phyloP scores from a whole-genome alignment of 129 eudicot genomes.

The Saussurea involucrata region DNA sequence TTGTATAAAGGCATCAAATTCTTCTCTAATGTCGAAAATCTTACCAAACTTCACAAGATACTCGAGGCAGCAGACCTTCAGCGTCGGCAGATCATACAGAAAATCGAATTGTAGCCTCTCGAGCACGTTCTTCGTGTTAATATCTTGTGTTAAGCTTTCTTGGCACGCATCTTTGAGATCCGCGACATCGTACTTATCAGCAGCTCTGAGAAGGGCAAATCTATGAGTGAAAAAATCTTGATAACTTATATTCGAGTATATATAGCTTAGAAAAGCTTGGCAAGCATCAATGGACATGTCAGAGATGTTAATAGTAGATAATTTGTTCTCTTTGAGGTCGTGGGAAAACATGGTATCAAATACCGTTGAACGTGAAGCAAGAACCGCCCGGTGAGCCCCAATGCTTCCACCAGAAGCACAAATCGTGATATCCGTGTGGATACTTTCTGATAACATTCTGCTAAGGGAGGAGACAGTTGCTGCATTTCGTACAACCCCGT shows the following conservation, averaged over 20 bases:
- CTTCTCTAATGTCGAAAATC: conserved; percentile 78
- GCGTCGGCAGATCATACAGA: conserved; percentile 60
- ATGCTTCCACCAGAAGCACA: conserved; percentile 68
- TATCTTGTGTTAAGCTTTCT: conserved; percentile 75
- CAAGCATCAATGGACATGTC: conserved; percentile 86
- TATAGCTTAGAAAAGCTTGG: conserved; percentile 63
- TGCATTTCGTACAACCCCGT: conserved; percentile 36
- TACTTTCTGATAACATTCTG: conserved; percentile 75
- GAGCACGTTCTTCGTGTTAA: conserved; percentile 68
- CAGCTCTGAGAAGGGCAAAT: conserved; percentile 71
- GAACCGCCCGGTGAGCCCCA: conserved; percentile 89
- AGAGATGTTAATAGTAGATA: conserved; percentile 55
- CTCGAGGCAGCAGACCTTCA: conserved; percentile 73
- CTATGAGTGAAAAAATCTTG: conserved; percentile 65
- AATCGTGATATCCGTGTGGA: conserved; percentile 76
- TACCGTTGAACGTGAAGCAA: conserved; percentile 84
- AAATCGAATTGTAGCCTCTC: conserved; percentile 73
- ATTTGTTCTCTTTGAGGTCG: conserved; percentile 79
- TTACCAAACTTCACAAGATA: conserved; percentile 93
- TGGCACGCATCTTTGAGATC: conserved; percentile 89
- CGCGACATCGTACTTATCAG: conserved; percentile 76
- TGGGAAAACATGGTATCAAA: conserved; percentile 94
- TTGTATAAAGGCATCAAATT: conserved; percentile 58
- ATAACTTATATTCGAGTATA: conserved; percentile 56
- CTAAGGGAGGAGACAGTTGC: conserved; percentile 53